These are phyloP conservation scores for Anthracocystis panici-leucophaei DNA, from an alignment of 1,284 basidiomycete genomes.

Conservation along the genomic window DNA sequence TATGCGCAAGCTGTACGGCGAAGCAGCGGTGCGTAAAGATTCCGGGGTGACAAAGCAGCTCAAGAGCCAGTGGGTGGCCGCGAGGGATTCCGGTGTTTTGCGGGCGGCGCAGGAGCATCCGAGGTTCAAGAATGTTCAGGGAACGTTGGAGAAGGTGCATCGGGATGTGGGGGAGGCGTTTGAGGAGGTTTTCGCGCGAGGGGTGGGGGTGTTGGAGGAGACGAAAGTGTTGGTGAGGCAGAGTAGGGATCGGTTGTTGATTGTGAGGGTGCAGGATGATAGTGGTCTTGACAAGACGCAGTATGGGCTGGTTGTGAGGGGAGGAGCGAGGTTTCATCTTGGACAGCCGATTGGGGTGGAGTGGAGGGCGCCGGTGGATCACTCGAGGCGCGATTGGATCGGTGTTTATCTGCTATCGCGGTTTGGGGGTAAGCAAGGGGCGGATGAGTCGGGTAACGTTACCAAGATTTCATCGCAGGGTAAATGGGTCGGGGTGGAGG, in stretches of 20 bases:
- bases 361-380: conserved; percentile 87
- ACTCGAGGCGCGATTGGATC: conserved; percentile 97
- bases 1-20: conserved; percentile 94
- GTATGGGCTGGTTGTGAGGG: conserved; percentile 23
- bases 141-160: conserved; percentile 92
- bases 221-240: conserved; percentile 92
- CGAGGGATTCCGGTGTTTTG: conserved; percentile 75
- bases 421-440: conserved; percentile 37
- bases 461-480: conserved; percentile 89
- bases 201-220: conserved; percentile 78
- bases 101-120: conserved; percentile 48
- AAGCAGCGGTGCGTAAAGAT: conserved; percentile 85
- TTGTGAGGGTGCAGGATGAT: conserved; percentile 58
- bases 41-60: conserved; percentile 97
- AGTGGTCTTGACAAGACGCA: conserved; percentile 49
- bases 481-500: conserved; percentile 90
- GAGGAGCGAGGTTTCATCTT: conserved; percentile 78
- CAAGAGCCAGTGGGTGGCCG: conserved; percentile 80
- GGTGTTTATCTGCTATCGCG: conserved; percentile 78
- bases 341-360: conserved; percentile 87
- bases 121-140: conserved; percentile 86
- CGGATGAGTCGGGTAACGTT: conserved; percentile 42
- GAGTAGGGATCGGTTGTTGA: conserved; percentile 78
- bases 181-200: conserved; percentile 82
- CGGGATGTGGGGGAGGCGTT: conserved; percentile 89